phyloP scores from a whole-genome alignment of 805 yeast genomes.

The Phaffomyces opuntiae region DNA sequence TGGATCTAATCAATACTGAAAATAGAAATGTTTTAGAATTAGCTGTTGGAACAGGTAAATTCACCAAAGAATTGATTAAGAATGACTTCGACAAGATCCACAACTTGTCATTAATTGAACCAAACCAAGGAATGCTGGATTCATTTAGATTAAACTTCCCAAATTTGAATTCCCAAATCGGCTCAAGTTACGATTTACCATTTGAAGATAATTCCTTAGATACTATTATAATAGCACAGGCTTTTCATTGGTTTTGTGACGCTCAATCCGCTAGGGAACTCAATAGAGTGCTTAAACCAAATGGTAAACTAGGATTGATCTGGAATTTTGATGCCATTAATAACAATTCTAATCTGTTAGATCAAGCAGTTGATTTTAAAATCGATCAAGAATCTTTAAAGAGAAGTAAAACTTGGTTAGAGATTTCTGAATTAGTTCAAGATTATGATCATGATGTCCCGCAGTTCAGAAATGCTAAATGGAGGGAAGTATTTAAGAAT shows the following conservation, averaged over 20 bases:
- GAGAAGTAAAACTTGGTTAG: constrained; percentile 10
- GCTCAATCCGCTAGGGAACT: constrained; percentile 40
- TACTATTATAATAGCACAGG: constrained; percentile 50
- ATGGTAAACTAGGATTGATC: constrained; percentile 48
- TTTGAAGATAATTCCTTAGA: constrained; percentile 37
- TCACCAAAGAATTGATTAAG: constrained; percentile 38
- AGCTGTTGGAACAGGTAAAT: constrained; percentile 62
- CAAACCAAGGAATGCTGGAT: constrained; percentile 49
- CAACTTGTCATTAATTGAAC: constrained; percentile 43
- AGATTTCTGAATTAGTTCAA: constrained; percentile 14
- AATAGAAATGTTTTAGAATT: constrained; percentile 34
- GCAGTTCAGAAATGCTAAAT: constrained; percentile 43
- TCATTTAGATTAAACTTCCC: constrained; percentile 29
- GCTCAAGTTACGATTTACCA: constrained; percentile 43
- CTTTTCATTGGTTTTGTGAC: constrained; percentile 64
- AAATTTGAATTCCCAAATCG: constrained; percentile 36
- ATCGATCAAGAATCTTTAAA: constrained; percentile 7
- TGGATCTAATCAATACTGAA: constrained; percentile 23
- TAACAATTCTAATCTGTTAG: constrained; percentile 10
- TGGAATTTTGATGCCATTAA: constrained; percentile 47
- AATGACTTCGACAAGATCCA: constrained; percentile 28
- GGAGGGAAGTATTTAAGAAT: constrained; percentile 38
- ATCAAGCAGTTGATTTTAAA: constrained; percentile 4
- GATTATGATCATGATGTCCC: constrained; percentile 41
- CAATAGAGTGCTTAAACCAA: constrained; percentile 41